Base-by-base conservation (phyloP, 805 yeast species). In the Schwanniomyces pseudopolymorphus region DNA sequence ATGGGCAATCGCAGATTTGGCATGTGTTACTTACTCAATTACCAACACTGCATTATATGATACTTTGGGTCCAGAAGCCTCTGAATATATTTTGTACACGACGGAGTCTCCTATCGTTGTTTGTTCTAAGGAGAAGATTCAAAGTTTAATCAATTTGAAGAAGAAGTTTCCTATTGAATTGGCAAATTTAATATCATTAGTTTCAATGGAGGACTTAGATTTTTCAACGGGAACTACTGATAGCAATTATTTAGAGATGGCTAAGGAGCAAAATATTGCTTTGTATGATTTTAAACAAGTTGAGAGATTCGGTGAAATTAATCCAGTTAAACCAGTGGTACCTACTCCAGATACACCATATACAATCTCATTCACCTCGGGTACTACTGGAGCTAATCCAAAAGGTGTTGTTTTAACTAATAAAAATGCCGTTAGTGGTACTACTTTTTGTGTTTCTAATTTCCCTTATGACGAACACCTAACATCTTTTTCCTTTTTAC, bases 281-380 rank as follows among this genome's bases (percentile, higher is more conserved):
- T 38, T 60, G 11, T 59, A 53, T 45, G 75, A 72, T 49, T 59
- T 74, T 25, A 46, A 58, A 7, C 63, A 47, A 51, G 65, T 53
- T 55, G 72, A 57, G 54, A 59, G 26, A 49, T 70, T 49, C 55
- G 79, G 61, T 48, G 43, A 56, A 62, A 42, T 50, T 5, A 51
- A 42, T 66, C 75, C 36, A 56, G 61, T 48, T 57, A 61, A 35
- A 1, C 60, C 56, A 33, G 47, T 60, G 22, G 79, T 79, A 10
- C 86, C 89, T 21, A 66, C 62, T 1, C 78, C 83, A 1, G 75
- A 78, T 13, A 59, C 66, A 24, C 44, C 59, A 26, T 81, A 80
- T 59, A 83, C 90, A 14, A 78, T 85, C 40, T 80, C 85, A 6
- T 85, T 84, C 60, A 85, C 91, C 2, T 82, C 88, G 0, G 91